Conservation (phyloP, 2,329 filamentous ascomycete genomes). For the Cryphonectria japonica region DNA sequence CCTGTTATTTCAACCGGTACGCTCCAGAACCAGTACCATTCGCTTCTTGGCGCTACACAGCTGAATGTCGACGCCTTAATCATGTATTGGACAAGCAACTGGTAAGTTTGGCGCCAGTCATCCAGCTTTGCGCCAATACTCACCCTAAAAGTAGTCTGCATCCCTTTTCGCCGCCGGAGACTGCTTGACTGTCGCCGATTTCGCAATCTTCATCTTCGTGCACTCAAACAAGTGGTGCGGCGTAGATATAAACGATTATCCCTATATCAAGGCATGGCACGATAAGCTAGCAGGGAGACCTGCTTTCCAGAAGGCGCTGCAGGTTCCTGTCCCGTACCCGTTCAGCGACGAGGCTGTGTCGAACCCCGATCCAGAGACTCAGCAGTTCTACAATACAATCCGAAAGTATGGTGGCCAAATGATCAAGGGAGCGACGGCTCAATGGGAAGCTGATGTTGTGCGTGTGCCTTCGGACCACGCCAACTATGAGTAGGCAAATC, state of each 20-base stretch:
- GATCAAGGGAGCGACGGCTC: slow-evolving; percentile 1
- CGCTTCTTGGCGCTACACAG: slow-evolving; percentile 29
- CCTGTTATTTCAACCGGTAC: slow-evolving; percentile 33
- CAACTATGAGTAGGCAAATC: slow-evolving; percentile 12
- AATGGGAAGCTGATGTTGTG: slow-evolving; percentile 1
- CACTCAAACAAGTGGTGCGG: slow-evolving; percentile 34
- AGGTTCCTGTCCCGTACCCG: slow-evolving; percentile 31
- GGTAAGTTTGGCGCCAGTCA: slow-evolving; percentile 25
- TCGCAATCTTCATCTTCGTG: slow-evolving; percentile 33
- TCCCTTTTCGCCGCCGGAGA: slow-evolving; percentile 32
- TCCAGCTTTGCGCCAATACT: background rate
- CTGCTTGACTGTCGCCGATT: slow-evolving; percentile 33
- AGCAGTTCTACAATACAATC: slow-evolving; percentile 3
- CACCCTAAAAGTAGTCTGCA: no score
- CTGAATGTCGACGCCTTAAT: slow-evolving; percentile 31
- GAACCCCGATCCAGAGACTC: background rate
- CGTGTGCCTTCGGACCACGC: slow-evolving; percentile 13
- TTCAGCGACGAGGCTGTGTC: slow-evolving; percentile 15
- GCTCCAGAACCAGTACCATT: slow-evolving; percentile 31
- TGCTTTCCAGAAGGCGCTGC: slow-evolving; percentile 31
- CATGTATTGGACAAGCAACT: slow-evolving; percentile 32
- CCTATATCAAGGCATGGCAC: slow-evolving; percentile 32
- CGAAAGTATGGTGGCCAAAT: slow-evolving; percentile 13
- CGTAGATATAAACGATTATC: slow-evolving; percentile 32
- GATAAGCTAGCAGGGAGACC: slow-evolving; percentile 31